A percentile compares a stretch with the other conserved stretches of the same genome.
Conservation (phyloP, 2,329 filamentous ascomycete genomes). For the Aspergillaceae sp. region DNA sequence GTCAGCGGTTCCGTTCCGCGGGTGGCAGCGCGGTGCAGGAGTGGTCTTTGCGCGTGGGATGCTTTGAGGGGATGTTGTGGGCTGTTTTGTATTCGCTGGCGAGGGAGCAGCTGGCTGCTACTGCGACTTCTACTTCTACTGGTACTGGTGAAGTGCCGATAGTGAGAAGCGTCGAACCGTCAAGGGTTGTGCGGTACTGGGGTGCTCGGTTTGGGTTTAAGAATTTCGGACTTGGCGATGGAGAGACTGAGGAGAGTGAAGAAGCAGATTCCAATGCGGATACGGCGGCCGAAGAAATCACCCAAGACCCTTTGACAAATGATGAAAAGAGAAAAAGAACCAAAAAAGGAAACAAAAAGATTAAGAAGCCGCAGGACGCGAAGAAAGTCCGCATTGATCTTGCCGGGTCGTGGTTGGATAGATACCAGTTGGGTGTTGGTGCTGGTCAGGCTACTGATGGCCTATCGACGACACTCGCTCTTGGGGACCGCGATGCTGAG, state of each 20-base stretch:
- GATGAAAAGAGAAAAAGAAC: too few relatives aligned
- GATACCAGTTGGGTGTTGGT: neutral
- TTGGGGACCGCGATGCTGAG: constrained; percentile 10
- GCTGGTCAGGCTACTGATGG: neutral
- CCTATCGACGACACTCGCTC: constrained; percentile 2
- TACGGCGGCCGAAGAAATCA: too few relatives aligned
- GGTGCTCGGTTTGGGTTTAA: constrained; percentile 3
- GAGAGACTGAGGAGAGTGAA: constrained; percentile 14
- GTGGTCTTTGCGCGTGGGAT: constrained; percentile 76
- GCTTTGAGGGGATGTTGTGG: constrained; percentile 74
- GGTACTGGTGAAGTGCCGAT: neutral
- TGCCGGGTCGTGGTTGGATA: constrained; percentile 46
- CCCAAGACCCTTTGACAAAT: too few relatives aligned
- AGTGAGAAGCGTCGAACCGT: constrained; percentile 49
- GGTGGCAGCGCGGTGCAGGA: constrained; percentile 60
- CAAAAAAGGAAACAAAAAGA: too few relatives aligned
- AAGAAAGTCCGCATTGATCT: constrained; percentile 56
- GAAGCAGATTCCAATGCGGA: constrained; percentile 14
- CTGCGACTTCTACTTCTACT: neutral
- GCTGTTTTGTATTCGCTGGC: constrained; percentile 54
- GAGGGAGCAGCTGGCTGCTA: constrained; percentile 28
- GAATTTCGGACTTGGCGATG: constrained; percentile 2
- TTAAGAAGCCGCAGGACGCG: too few relatives aligned
- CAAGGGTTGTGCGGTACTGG: constrained; percentile 50
- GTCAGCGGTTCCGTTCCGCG: constrained; percentile 56